These are phyloP conservation scores for Posidonia oceanica DNA, from an alignment of 116 monocot genomes.

Conservation along the genomic window DNA sequence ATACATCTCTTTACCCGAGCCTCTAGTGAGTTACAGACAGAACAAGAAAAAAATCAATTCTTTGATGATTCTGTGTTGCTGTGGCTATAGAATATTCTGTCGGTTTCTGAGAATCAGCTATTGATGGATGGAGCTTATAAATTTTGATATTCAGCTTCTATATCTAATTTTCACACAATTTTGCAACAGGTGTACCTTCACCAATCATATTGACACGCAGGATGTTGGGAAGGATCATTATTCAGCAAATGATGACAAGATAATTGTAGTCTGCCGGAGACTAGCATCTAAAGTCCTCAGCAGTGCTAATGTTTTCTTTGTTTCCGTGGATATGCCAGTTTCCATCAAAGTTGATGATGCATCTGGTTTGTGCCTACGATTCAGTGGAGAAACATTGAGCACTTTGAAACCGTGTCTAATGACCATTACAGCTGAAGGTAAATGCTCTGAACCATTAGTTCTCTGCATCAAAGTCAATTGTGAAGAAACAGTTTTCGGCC, in stretches of 20 bases:
- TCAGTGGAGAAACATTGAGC: slow-evolving; percentile 65
- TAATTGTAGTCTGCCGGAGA: slow-evolving; percentile 35
- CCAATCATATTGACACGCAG: slow-evolving; percentile 39
- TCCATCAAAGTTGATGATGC: slow-evolving; percentile 45
- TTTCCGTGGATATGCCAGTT: slow-evolving; percentile 78
- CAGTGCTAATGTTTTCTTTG: slow-evolving; percentile 56
- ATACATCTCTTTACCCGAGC: no score
- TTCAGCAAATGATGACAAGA: slow-evolving; percentile 34
- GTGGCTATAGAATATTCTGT: no score
- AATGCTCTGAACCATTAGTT: slow-evolving; percentile 45
- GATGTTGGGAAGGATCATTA: slow-evolving; percentile 10
- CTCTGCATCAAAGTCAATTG: slow-evolving; percentile 75
- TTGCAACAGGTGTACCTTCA: slow-evolving; percentile 52
- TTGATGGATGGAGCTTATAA: no score
- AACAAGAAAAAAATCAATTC: no score
- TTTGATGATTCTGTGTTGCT: no score
- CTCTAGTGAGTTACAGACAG: no score
- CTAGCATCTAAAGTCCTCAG: slow-evolving; percentile 76
- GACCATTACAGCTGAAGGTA: slow-evolving; percentile 48
- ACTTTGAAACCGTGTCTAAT: slow-evolving; percentile 66
- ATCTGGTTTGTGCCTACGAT: slow-evolving; percentile 69
- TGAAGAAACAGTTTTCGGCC: slow-evolving; percentile 82
- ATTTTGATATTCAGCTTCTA: not conserved
- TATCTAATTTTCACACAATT: slow-evolving; percentile 6
- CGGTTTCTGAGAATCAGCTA: no score